Evolutionary conservation across 2,329 filamentous ascomycete species (phyloP).

Genomic region (Cladophialophora exuberans): DNA sequence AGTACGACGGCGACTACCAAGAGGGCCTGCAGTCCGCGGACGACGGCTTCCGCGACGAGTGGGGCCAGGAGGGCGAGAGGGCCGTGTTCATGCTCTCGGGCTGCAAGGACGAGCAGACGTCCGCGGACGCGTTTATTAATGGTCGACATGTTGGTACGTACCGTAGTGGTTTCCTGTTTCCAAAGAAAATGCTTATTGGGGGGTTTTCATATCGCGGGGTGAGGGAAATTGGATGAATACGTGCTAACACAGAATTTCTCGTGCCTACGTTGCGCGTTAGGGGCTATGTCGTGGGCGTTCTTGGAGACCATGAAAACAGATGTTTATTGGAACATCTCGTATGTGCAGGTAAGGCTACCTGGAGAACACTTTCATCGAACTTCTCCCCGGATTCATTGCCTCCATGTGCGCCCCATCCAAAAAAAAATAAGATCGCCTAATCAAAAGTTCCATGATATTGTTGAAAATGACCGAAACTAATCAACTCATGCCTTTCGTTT

Average conservation of each 20-base stretch:
- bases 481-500: not conserved
- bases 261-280: not conserved
- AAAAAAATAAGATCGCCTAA: too few species aligned
- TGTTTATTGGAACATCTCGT: slow-evolving; percentile 29
- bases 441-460: too few species aligned
- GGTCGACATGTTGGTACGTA: slow-evolving; percentile 41
- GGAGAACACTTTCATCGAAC: not conserved
- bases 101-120: slow-evolving; percentile 56
- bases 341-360: slow-evolving; percentile 25
- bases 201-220: too few species aligned
- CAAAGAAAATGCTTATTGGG: too few species aligned
- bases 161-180: too few species aligned
- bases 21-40: slow-evolving; percentile 45
- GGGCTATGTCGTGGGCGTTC: slow-evolving; percentile 34
- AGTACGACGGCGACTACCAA: slow-evolving; percentile 47
- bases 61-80: slow-evolving; percentile 49
- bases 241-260: too few species aligned
- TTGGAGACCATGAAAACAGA: slow-evolving; percentile 32
- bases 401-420: too few species aligned
- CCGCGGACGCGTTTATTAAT: slow-evolving; percentile 52
- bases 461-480: too few species aligned
- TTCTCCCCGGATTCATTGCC: too few species aligned
- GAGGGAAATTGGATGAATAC: too few species aligned
- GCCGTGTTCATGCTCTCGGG: slow-evolving; percentile 57
- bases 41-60: slow-evolving; percentile 50